A percentile compares a stretch with the other conserved stretches of the same genome.
phyloP scores from a whole-genome alignment of 805 yeast species.

The Wickerhamomyces ciferrii region DNA sequence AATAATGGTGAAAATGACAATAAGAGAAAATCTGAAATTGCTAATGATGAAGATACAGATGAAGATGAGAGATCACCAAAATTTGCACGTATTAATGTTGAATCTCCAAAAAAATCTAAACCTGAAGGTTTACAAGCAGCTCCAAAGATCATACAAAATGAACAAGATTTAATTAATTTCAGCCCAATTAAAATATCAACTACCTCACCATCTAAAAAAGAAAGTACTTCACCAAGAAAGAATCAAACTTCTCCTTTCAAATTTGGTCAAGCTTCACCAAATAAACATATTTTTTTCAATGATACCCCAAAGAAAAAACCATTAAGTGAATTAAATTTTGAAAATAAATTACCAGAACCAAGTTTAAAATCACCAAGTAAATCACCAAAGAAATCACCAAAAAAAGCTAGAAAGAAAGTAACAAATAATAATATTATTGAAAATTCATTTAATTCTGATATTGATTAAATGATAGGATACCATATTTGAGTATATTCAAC shows the following conservation, averaged over 20 bases:
- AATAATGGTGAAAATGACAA: neutral
- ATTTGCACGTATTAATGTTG: neutral
- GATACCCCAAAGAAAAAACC: neutral
- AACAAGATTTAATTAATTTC: neutral
- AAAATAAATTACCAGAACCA: neutral
- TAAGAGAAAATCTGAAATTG: constrained; percentile 14
- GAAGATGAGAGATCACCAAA: neutral
- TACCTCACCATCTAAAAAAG: neutral
- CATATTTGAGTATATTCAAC: too few relatives aligned
- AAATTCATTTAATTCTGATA: neutral
- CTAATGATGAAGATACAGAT: neutral
- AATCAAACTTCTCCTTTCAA: neutral
- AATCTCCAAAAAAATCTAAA: neutral
- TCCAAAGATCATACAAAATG: neutral
- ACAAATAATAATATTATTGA: neutral
- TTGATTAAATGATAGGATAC: too few relatives aligned
- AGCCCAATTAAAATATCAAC: neutral
- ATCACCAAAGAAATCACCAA: neutral
- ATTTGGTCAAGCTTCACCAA: neutral
- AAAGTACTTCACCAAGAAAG: neutral
- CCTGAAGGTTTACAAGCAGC: neutral
- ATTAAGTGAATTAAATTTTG: neutral
- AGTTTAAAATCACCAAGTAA: neutral
- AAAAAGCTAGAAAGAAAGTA: neutral
- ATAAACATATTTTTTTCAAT: neutral